A percentile compares a stretch with the other conserved stretches of the same genome.
phyloP scores from a whole-genome alignment of 1,284 basidiomycete species.

The Ganoderma resinaceum region DNA sequence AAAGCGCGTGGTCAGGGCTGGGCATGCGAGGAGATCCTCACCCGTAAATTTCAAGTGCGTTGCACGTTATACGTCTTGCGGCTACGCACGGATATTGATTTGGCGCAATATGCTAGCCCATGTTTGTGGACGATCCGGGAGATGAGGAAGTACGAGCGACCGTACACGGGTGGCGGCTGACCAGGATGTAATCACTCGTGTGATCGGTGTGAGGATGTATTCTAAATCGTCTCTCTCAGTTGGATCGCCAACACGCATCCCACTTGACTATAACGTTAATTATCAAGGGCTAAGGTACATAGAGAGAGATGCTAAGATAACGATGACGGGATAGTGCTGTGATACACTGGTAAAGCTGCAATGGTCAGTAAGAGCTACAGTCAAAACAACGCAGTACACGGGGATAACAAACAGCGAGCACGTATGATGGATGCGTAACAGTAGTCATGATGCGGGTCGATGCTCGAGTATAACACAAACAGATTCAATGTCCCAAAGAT shows the following conservation, averaged over 20 bases:
- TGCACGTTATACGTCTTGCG: conserved; percentile 30
- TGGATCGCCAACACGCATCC: neutral
- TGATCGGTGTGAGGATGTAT: neutral
- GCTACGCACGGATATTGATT: no score
- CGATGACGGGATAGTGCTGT: neutral
- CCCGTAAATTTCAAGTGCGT: conserved; percentile 65
- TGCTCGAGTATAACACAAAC: neutral
- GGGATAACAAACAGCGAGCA: neutral
- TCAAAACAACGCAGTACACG: neutral
- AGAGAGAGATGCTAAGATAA: no score
- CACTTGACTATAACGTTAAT: no score
- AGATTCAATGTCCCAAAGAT: neutral
- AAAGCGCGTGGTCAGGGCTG: conserved; percentile 76
- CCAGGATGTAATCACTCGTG: conserved; percentile 19
- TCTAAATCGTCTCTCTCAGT: neutral
- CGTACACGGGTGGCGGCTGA: conserved; percentile 80
- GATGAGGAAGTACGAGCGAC: conserved; percentile 75
- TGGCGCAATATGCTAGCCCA: conserved; percentile 55
- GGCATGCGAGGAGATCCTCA: conserved; percentile 77
- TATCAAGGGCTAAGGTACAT: no score
- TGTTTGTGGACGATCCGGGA: conserved; percentile 88
- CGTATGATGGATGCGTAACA: neutral
- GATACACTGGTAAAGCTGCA: neutral
- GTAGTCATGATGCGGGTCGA: neutral
- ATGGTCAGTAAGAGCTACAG: neutral